Percentiles rank a stretch among this genome's conserved stretches.
Evolutionary conservation across 2,329 filamentous ascomycete species (phyloP).

Genomic region (Thelonectria olida): DNA sequence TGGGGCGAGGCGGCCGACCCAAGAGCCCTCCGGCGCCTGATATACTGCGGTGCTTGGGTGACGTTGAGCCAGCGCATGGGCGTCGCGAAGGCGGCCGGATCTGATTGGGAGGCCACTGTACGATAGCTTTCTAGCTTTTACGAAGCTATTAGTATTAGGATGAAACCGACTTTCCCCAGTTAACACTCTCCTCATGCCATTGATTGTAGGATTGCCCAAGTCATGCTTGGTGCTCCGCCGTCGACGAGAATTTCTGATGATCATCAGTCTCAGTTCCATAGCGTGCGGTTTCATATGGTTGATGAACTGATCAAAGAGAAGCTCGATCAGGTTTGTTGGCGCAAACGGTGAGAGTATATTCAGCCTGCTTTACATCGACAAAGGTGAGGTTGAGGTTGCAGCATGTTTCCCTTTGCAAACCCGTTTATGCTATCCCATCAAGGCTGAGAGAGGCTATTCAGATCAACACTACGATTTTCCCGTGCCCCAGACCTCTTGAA

Average conservation of each 20-base stretch:
- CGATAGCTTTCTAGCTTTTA: neutral
- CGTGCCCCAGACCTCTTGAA: neutral
- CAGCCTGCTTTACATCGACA: neutral
- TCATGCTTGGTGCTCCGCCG: neutral
- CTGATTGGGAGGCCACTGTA: neutral
- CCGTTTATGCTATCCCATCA: neutral
- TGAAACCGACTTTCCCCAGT: neutral
- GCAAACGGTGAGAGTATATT: neutral
- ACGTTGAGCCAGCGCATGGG: constrained; percentile 6
- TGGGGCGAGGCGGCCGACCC: constrained; percentile 31
- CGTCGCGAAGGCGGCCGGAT: neutral
- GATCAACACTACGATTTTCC: neutral
- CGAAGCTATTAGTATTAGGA: neutral
- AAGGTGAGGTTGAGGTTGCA: neutral
- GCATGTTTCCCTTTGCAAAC: neutral
- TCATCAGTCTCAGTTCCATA: neutral
- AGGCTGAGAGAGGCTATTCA: neutral
- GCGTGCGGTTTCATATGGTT: neutral
- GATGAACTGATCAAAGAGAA: neutral
- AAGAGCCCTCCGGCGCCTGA: constrained; percentile 6
- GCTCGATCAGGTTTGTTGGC: neutral
- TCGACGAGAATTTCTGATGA: neutral
- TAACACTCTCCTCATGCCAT: neutral
- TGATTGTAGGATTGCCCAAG: neutral
- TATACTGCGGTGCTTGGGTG: constrained; percentile 10